Conservation (phyloP, 2,329 filamentous ascomycete genomes). For the Orbilia oligospora region DNA sequence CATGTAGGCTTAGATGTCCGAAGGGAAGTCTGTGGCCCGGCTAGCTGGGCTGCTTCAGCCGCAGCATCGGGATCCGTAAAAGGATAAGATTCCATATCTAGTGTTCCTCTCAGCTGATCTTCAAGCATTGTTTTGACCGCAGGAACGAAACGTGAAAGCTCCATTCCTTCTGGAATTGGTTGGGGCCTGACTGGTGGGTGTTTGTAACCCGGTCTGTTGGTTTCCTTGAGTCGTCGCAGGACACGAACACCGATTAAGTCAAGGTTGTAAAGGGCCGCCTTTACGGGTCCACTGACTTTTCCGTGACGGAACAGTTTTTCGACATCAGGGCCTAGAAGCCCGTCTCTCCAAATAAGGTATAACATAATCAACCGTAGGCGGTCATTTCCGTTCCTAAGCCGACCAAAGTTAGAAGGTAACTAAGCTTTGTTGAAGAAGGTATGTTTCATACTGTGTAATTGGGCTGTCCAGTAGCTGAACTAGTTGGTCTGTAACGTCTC, state of each 20-base stretch:
- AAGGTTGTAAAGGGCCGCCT: conserved; percentile 81
- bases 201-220: conserved; percentile 68
- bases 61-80: conserved; percentile 80
- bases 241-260: conserved; percentile 84
- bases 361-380: conserved; percentile 86
- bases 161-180: conserved; percentile 79
- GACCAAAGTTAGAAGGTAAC: conserved; percentile 1
- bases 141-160: conserved; percentile 88
- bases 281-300: conserved; percentile 80
- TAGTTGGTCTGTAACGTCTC: conserved; percentile 87
- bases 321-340: conserved; percentile 86
- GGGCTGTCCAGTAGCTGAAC: conserved; percentile 91
- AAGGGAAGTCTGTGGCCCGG: conserved; percentile 79
- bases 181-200: conserved; percentile 67
- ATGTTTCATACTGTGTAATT: conserved; percentile 66
- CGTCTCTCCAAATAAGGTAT: conserved; percentile 88
- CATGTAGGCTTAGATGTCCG: conserved; percentile 94
- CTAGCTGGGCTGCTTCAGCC: conserved; percentile 71
- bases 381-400: conserved; percentile 69
- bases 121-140: conserved; percentile 87
- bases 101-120: conserved; percentile 75
- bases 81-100: conserved; percentile 79
- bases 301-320: conserved; percentile 87
- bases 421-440: too few relatives aligned
- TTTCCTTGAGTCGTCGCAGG: conserved; percentile 82